Conservation (phyloP, 371 early-diverging fungal genomes). For the Dinochytrium kinnereticum region DNA sequence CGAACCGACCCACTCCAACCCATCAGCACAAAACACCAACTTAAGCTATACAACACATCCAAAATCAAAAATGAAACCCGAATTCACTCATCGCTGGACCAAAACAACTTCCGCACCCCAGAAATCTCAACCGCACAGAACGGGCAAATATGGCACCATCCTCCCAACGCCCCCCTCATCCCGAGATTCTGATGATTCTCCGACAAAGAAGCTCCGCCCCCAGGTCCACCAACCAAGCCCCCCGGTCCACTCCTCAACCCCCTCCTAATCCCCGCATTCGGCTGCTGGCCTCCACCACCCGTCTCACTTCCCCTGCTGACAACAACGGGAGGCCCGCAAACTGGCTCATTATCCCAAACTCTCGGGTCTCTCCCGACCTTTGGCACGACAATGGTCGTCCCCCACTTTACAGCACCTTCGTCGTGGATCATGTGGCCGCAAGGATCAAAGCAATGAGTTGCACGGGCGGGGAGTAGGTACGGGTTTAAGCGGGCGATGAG, state of each 20-base stretch:
- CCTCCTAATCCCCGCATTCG: no score
- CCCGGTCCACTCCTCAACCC: no score
- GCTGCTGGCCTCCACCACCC: no score
- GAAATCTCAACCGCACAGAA: not conserved
- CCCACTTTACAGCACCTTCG: not conserved
- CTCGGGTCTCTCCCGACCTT: slow-evolving; percentile 2
- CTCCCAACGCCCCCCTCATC: not conserved
- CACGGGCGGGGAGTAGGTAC: slow-evolving; percentile 3
- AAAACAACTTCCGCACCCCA: not conserved
- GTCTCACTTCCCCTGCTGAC: not conserved
- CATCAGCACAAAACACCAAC: no score
- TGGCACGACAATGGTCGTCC: not conserved
- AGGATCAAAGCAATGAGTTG: slow-evolving; percentile 4
- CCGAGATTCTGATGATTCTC: no score
- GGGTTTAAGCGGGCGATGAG: slow-evolving; percentile 6
- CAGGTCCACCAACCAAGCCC: no score
- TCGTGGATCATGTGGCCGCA: slow-evolving; percentile 11
- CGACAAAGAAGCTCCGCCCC: no score
- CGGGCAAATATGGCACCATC: slow-evolving; percentile 7
- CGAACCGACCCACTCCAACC: no score
- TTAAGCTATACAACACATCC: no score
- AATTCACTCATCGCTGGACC: slow-evolving; percentile 5
- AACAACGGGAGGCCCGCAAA: not conserved
- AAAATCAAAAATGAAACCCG: no score
- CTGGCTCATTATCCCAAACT: slow-evolving; percentile 3